A percentile compares a stretch with the other conserved stretches of the same genome.
These are phyloP conservation scores for Beauveria sp. DNA, from an alignment of 2,329 filamentous ascomycete genomes.

Conservation along the genomic window DNA sequence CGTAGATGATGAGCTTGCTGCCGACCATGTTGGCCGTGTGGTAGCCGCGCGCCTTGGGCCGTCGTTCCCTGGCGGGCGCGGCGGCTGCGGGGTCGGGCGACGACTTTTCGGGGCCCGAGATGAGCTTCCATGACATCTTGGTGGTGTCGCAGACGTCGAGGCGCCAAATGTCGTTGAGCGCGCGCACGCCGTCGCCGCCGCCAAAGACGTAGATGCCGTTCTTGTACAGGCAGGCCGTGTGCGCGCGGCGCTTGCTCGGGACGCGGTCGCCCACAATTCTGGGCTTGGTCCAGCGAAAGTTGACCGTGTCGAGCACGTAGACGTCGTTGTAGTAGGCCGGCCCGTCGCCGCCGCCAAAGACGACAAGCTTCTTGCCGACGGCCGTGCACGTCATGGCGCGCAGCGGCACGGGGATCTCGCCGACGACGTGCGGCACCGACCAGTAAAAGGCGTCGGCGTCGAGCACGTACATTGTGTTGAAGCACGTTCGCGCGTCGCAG, in stretches of 20 bases:
- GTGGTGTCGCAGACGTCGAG: conserved; percentile 58
- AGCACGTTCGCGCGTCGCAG: conserved; percentile 59
- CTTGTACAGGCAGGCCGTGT: conserved; percentile 65
- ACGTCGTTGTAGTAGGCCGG: conserved; percentile 66
- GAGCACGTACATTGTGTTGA: conserved; percentile 62
- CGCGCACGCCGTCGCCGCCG: conserved; percentile 61
- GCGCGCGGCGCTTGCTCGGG: conserved; percentile 56
- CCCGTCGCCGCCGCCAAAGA: conserved; percentile 64
- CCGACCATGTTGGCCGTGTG: conserved; percentile 69
- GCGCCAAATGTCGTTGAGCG: conserved; percentile 66
- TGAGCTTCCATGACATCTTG: conserved; percentile 62
- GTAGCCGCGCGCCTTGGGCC: conserved; percentile 59
- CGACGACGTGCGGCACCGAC: conserved; percentile 56
- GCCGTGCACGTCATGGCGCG: conserved; percentile 67
- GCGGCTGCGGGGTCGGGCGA: conserved; percentile 18
- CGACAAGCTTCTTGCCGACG: conserved; percentile 61
- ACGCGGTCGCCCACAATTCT: conserved; percentile 49
- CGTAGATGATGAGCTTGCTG: conserved; percentile 64
- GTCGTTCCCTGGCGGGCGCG: conserved; percentile 21
- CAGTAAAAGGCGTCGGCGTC: conserved; percentile 65
- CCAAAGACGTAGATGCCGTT: conserved; percentile 67
- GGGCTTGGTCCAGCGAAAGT: conserved; percentile 59
- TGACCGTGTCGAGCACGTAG: conserved; percentile 64
- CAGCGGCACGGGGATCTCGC: conserved; percentile 57
- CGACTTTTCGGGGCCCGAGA: conserved; percentile 42